Evolutionary conservation across 805 yeast genomes (phyloP).

Genomic region (Lachancea cidri): DNA sequence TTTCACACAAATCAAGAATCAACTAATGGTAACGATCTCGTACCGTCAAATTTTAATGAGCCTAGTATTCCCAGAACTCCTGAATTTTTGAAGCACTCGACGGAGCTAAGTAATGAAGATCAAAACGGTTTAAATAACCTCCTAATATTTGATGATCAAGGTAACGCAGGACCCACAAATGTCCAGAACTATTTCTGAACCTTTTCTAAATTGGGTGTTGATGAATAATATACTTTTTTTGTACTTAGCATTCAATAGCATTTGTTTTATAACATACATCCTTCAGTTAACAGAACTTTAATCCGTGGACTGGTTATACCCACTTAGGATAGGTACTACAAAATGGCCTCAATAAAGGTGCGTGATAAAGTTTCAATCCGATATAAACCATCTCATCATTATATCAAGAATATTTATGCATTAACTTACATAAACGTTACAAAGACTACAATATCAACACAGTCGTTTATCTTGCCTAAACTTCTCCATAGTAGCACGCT

Average conservation of each 20-base stretch:
- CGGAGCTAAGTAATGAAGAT: constrained; percentile 12
- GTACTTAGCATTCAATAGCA: not conserved
- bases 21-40: constrained; percentile 3
- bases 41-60: constrained; percentile 6
- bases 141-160: constrained; percentile 7
- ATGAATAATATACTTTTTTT: too few relatives aligned
- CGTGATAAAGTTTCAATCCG: not conserved
- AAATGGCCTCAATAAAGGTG: too few relatives aligned
- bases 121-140: constrained; percentile 8
- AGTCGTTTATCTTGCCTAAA: not conserved
- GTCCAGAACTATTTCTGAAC: constrained; percentile 7
- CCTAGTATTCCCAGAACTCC: constrained; percentile 19
- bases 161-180: constrained; percentile 3
- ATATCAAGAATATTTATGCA: not conserved
- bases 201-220: too few relatives aligned
- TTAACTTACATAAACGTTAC: not conserved
- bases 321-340: too few relatives aligned
- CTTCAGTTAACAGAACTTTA: not conserved
- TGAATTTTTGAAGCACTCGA: constrained; percentile 20
- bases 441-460: not conserved
- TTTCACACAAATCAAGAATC: constrained; percentile 1
- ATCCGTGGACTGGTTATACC: too few relatives aligned
- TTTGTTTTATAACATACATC: not conserved
- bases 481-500: not conserved
- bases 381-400: not conserved